Evolutionary conservation across 1,284 basidiomycete species (phyloP), one percentile per base, ranked within the genome.

Genomic region (Ustilago shanxiensis): DNA sequence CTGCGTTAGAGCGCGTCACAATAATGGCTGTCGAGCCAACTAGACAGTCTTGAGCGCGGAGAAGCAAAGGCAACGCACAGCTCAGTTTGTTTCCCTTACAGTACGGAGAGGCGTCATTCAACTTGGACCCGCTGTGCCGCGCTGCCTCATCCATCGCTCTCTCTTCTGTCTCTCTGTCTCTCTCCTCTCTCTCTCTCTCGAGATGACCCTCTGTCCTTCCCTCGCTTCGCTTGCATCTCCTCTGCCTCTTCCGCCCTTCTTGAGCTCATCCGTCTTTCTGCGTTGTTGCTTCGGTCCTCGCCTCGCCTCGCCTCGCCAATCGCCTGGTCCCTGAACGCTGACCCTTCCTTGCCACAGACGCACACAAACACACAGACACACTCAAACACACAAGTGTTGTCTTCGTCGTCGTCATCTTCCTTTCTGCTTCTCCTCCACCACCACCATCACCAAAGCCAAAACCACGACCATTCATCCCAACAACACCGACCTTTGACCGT

Each of bases 371-470:
- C n/a, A n/a, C n/a, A n/a, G n/a, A n/a, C 55, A 22, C 55, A 41
- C 13, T n/a, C 62, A 13, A 31, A 37, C 49, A 3, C 54, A n/a
- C 20, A 31, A 33, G 26, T 31, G 24, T 22, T 50, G 26, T 45
- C 35, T 4, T 31, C 13, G 28, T 50, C 57, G 20, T 37, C 61
- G 37, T 37, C 47, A 11, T 63, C 55, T 10, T 20, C 68, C 18
- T 18, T 49, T 24, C 47, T 26, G 3, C 47, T 14, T 20, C 18
- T 5, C 44, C 47, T n/a, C n/a, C n/a, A n/a, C n/a, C n/a, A n/a
- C n/a, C 13, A 47, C 10, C 50, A 44, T 57, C 67, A 63, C 56
- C 69, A 63, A n/a, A n/a, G n/a, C n/a, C n/a, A n/a, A n/a, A n/a
- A n/a, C 60, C 64, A 60, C 50, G 10, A 66, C 60, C 52, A 41